These are phyloP conservation scores for Uncinocarpus reesii DNA, from an alignment of 2,329 filamentous ascomycete genomes.

Conservation along the genomic window DNA sequence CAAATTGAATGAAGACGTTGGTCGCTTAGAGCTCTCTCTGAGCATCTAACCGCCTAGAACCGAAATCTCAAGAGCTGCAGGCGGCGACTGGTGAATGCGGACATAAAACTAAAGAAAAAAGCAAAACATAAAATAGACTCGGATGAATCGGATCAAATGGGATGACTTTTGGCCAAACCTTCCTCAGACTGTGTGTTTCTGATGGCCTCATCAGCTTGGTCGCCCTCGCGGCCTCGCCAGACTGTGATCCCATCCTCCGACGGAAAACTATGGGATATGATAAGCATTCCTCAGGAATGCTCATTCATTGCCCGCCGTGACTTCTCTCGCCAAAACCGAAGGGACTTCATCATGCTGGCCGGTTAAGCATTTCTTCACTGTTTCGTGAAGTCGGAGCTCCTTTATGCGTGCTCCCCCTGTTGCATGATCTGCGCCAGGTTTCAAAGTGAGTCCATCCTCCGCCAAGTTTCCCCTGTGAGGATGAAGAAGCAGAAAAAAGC, in stretches of 20 bases:
- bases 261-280: too few relatives aligned
- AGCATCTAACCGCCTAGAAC: not conserved
- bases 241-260: too few relatives aligned
- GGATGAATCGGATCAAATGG: constrained; percentile 10
- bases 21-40: not conserved
- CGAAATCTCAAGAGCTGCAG: too few relatives aligned
- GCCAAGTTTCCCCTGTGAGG: constrained; percentile 4
- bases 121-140: too few relatives aligned
- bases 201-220: too few relatives aligned
- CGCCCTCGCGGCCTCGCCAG: too few relatives aligned
- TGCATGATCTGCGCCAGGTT: constrained; percentile 12
- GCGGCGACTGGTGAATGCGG: too few relatives aligned
- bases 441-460: constrained; percentile 9
- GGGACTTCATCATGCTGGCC: not conserved
- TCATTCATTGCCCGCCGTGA: too few relatives aligned
- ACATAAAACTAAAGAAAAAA: too few relatives aligned
- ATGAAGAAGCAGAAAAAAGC: too few relatives aligned
- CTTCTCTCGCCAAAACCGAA: not conserved
- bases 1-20: not conserved
- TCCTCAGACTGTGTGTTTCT: not conserved
- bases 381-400: not conserved
- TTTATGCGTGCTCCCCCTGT: not conserved
- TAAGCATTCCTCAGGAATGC: too few relatives aligned
- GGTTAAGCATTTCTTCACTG: not conserved
- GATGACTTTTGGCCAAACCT: not conserved